phyloP scores from a whole-genome alignment of 768 basidiomycete genomes.

The Epithele typhae region DNA sequence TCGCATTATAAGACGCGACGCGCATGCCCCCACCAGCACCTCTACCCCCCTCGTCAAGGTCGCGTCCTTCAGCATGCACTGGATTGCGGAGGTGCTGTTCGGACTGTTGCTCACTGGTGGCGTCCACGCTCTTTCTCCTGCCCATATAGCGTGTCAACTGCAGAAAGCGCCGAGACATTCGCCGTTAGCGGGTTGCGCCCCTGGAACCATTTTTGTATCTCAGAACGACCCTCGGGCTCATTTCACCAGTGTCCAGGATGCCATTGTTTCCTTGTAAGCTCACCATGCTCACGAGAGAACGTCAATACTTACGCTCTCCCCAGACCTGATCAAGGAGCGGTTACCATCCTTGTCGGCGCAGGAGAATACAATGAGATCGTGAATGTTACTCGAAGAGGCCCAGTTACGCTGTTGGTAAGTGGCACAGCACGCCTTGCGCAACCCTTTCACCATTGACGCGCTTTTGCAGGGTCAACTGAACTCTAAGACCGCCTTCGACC shows the following conservation, averaged over 20 bases:
- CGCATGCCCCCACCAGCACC: neutral
- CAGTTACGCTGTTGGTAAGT: slow-evolving; percentile 52
- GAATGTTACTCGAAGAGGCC: slow-evolving; percentile 49
- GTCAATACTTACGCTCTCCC: neutral
- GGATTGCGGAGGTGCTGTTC: no score
- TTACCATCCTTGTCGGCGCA: slow-evolving; percentile 49
- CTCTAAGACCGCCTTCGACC: slow-evolving; percentile 30
- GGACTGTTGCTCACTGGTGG: neutral
- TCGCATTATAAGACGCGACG: neutral
- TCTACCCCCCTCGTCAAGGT: neutral
- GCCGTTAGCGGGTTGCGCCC: slow-evolving; percentile 50
- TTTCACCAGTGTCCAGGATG: slow-evolving; percentile 50
- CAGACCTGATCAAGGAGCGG: slow-evolving; percentile 39
- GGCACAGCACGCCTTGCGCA: neutral
- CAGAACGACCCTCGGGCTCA: slow-evolving; percentile 38
- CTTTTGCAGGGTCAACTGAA: slow-evolving; percentile 45
- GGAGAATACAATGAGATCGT: slow-evolving; percentile 60
- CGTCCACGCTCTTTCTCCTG: slow-evolving; percentile 38
- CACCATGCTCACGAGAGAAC: neutral
- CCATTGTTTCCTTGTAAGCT: slow-evolving; percentile 52
- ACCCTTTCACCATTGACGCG: neutral
- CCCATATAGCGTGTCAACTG: slow-evolving; percentile 46
- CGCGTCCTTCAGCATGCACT: no score
- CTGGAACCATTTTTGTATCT: slow-evolving; percentile 58
- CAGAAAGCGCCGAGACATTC: slow-evolving; percentile 39